These are phyloP conservation scores for Kodamaea laetipori DNA, from an alignment of 805 yeast species.

Conservation along the genomic window DNA sequence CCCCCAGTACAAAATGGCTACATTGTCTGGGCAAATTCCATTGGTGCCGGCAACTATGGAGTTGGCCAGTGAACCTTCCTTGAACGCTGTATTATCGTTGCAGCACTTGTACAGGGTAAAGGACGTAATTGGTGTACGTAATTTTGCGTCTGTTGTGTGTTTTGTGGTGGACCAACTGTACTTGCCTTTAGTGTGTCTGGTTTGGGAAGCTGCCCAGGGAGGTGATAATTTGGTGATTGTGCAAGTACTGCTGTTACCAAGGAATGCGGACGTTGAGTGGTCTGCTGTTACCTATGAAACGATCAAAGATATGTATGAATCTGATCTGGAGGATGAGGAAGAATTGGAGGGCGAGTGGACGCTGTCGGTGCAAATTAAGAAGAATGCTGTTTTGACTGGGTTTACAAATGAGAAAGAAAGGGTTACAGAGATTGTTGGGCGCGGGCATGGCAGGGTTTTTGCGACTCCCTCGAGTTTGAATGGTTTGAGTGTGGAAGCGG, in stretches of 20 bases:
- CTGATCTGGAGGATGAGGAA: constrained; percentile 37
- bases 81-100: constrained; percentile 57
- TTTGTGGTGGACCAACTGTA: constrained; percentile 45
- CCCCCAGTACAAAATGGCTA: constrained; percentile 47
- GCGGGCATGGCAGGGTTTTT: constrained; percentile 3
- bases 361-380: constrained; percentile 2
- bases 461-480: constrained; percentile 2
- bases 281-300: constrained; percentile 58
- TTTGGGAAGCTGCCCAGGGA: constrained; percentile 44
- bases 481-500: background rate
- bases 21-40: constrained; percentile 90
- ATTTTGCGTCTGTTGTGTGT: constrained; percentile 54
- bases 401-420: background rate
- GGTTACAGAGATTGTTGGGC: background rate
- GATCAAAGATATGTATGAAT: constrained; percentile 34
- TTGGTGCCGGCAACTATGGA: constrained; percentile 72
- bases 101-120: constrained; percentile 75
- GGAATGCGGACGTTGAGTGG: constrained; percentile 72
- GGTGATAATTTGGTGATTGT: constrained; percentile 47
- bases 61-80: constrained; percentile 25
- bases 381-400: background rate
- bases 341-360: constrained; percentile 10
- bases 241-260: constrained; percentile 61
- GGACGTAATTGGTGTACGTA: constrained; percentile 48
- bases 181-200: constrained; percentile 32